These are phyloP conservation scores for Hypoxylon lenormandii DNA, from an alignment of 495 filamentous ascomycete genomes.

Conservation along the genomic window DNA sequence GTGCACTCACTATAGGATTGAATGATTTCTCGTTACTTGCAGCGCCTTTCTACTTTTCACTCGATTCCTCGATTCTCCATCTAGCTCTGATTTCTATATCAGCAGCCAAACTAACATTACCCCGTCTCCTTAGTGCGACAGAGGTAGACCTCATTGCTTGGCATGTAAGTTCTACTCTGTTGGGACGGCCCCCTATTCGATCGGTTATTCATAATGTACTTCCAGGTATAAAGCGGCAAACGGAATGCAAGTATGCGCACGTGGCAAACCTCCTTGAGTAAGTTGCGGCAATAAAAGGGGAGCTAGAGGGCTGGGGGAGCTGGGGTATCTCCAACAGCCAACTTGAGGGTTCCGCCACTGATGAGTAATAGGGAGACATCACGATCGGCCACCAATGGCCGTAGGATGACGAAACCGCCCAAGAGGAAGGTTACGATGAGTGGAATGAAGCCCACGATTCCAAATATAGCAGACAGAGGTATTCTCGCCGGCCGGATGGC, in stretches of 20 bases:
- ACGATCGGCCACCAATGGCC: slow-evolving; percentile 62
- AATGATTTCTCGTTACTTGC: background rate
- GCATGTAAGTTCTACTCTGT: slow-evolving; percentile 64
- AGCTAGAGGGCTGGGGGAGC: too few species aligned
- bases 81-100: slow-evolving; percentile 1
- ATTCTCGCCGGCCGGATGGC: slow-evolving; percentile 53
- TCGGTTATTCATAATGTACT: slow-evolving; percentile 1
- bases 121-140: slow-evolving; percentile 61
- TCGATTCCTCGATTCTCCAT: too few species aligned
- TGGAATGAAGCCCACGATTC: slow-evolving; percentile 53
- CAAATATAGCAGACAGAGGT: slow-evolving; percentile 62
- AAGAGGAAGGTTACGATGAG: slow-evolving; percentile 58
- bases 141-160: slow-evolving; percentile 71
- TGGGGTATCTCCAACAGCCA: too few species aligned
- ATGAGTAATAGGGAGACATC: slow-evolving; percentile 59
- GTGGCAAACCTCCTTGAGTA: slow-evolving; percentile 77
- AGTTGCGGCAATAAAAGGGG: slow-evolving; percentile 41
- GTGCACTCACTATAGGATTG: slow-evolving; percentile 1
- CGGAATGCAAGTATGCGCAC: slow-evolving; percentile 74
- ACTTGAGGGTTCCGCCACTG: slow-evolving; percentile 1
- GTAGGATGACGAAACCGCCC: slow-evolving; percentile 69
- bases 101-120: slow-evolving; percentile 34
- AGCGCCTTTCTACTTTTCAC: slow-evolving; percentile 9
- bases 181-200: background rate
- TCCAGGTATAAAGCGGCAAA: slow-evolving; percentile 72